phyloP scores from a whole-genome alignment of 192 early-diverging fungal species.

The Podila epigama region DNA sequence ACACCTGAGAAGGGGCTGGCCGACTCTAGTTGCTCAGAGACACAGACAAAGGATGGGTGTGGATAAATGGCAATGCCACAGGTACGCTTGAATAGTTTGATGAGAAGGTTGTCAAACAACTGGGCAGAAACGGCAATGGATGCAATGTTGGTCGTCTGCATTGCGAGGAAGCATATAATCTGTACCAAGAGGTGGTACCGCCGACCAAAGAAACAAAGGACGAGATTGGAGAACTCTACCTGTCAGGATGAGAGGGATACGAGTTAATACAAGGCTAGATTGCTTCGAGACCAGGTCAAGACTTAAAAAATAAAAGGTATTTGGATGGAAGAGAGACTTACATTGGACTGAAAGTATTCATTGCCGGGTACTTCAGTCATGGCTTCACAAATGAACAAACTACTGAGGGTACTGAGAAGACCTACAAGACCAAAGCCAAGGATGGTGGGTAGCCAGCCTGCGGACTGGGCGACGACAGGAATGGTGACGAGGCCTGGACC shows the following conservation, averaged over 20 bases:
- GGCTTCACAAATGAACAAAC: slow-evolving; percentile 74
- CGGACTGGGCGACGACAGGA: slow-evolving; percentile 37
- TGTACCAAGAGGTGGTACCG: slow-evolving; percentile 69
- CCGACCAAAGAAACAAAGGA: slow-evolving; percentile 69
- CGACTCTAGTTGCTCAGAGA: slow-evolving; percentile 29
- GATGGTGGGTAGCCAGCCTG: slow-evolving; percentile 49
- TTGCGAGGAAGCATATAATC: slow-evolving; percentile 66
- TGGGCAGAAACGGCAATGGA: slow-evolving; percentile 76
- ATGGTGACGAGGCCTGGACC: slow-evolving; percentile 50
- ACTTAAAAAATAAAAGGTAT: background rate
- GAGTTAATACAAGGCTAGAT: no score
- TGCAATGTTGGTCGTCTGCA: slow-evolving; percentile 76
- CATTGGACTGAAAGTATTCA: slow-evolving; percentile 68
- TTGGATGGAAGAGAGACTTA: slow-evolving; percentile 5
- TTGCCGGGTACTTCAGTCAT: slow-evolving; percentile 76
- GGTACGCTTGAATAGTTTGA: slow-evolving; percentile 65
- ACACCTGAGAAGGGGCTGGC: slow-evolving; percentile 67
- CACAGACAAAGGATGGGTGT: slow-evolving; percentile 61
- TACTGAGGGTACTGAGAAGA: slow-evolving; percentile 65
- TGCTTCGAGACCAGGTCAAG: slow-evolving; percentile 13
- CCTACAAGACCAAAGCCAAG: slow-evolving; percentile 64
- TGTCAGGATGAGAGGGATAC: slow-evolving; percentile 38
- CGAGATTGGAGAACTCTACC: slow-evolving; percentile 75
- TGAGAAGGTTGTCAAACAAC: slow-evolving; percentile 70
- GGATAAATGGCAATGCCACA: slow-evolving; percentile 74